Evolutionary conservation across 2,329 filamentous ascomycete species (phyloP), one percentile per base, ranked within the genome.

Genomic region (Alternaria dauci): DNA sequence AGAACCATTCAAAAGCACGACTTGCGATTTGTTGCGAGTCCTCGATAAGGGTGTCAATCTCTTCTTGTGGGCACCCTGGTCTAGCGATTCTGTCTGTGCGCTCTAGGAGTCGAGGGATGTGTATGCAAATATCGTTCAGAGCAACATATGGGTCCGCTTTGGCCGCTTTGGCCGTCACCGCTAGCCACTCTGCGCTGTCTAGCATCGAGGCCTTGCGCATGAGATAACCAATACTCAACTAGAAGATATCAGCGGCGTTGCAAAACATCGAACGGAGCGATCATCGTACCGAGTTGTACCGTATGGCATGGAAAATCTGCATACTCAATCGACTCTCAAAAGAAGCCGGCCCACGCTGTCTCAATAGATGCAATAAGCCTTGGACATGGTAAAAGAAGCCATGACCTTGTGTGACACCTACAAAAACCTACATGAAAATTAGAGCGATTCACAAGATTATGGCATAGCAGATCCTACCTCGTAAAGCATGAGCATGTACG

Each of bases 371-470:
- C 8, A 78, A 58, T 30, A 76, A 64, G 8, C 76, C 76, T 62
- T 78, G 75, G 4, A 76, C 71, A 56, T 78, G 75, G 46, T 75
- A 77, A 53, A 78, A 78, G 65, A 78, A 78, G 28, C 76, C 76
- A 50, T 74, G 71, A 9, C 75, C 75, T 20, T 70, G 66, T 1
- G 70, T 73, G 18, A 77, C 62, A 20, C 76, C 75, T 3, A 77
- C 74, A 41, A 77, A 78, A 1, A 78, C 73, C 75, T 77, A 46
- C 16, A 8, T 7, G 48, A n/a, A 47, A 7, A 5, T 41, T 64
- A 52, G 41, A 38, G n/a, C 23, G 36, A 14, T 4, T 26, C 18
- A 7, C 42, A 12, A 16, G 20, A 38, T 7, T 16, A 18, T 3
- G 4, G 23, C 34, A 23, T 42, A 18, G 23, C 1, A 12, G 7